Evolutionary conservation across 257 asterid species (phyloP), one percentile per base, ranked within the genome.

Genomic region (Rehmannia glutinosa): DNA sequence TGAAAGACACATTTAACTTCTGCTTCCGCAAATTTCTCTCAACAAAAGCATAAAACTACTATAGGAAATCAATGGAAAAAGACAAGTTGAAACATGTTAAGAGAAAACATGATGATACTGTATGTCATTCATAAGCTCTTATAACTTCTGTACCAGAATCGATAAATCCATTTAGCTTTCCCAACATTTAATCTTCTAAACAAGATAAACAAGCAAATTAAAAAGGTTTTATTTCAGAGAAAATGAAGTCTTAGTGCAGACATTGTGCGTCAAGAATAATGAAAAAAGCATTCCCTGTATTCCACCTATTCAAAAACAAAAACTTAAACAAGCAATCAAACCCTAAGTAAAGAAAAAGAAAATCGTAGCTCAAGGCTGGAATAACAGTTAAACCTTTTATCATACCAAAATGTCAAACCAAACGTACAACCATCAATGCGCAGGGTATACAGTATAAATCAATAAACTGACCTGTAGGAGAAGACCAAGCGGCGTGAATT

Each of bases 401-500:
- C n/a, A 43, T 17, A 36, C 11, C 27, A 66, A n/a, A 50, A 39
- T 35, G 27, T 13, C 30, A 28, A 46, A 19, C 28, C 24, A 46
- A 20, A 35, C 8, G 27, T 56, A 17, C 30, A 57, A 57, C 64
- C 46, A 33, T 11, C 28, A 57, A 5, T 21, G 36, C 11, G 10
- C 15, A 33, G 61, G 3, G 47, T 16, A 57, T 16, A 57, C 11
- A 32, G 6, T 2, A 43, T 3, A 52, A 27, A 23, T 5, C 28
- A 10, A 1, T 41, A 17, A 21, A 6, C 77, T 13, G 61, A 87
- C 95, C 97, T 51, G 97, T 85, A 39, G 91, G 91, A 0, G 97
- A 90, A 55, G 86, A 80, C 93, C 97, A 87, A 52, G 97, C 97
- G 65, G 97, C 95, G 73, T 85, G 95, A 62, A 87, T 55, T 15